Base-by-base conservation (phyloP, 345 rosid genomes). In the Barbarea vulgaris region DNA sequence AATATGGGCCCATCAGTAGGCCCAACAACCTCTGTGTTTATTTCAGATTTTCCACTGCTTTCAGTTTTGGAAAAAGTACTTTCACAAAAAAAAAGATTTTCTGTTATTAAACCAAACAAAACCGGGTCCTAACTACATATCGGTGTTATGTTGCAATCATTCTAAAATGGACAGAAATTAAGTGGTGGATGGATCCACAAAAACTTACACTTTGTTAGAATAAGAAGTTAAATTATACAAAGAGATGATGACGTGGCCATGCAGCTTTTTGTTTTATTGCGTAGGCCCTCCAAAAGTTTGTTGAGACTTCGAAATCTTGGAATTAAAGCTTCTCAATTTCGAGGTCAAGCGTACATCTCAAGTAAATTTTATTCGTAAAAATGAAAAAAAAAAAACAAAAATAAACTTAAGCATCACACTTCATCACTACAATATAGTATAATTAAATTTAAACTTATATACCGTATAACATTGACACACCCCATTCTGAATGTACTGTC, bases 301-400 rank as follows among this genome's bases (percentile, higher is more conserved):
- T 70, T 70, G 34, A 55, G 34, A 64, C 46, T 36, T 56, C 12
- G 15, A 44, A 54, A 56, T 77, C 80, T 70, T 55, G 71, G 34
- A 77, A 47, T 64, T 64, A 77, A 77, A 77, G 71, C 76, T 64
- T 77, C 65, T 63, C 66, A 54, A 55, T 63, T 18, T 77, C 66
- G 6, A 55, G 72, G 54, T 58, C 54, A 70, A 70, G 58, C 80
- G 80, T 77, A 55, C 70, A 63, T 44, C 33, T 54, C 19, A 77
- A 64, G 76, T 64, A 46, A 70, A 27, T 70, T 34, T 55, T 70
- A 69, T 70, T 63, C 76, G 64, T 46, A 30, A n/a, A n/a, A n/a
- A n/a, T n/a, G n/a, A n/a, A n/a, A n/a, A n/a, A n/a, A n/a, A n/a
- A n/a, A n/a, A n/a, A n/a, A n/a, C n/a, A 33, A 19, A 14, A 72